Evolutionary conservation across 192 early-diverging fungal genomes (phyloP), one percentile per base, ranked within the genome.

Genomic region (Lobosporangium transversale): DNA sequence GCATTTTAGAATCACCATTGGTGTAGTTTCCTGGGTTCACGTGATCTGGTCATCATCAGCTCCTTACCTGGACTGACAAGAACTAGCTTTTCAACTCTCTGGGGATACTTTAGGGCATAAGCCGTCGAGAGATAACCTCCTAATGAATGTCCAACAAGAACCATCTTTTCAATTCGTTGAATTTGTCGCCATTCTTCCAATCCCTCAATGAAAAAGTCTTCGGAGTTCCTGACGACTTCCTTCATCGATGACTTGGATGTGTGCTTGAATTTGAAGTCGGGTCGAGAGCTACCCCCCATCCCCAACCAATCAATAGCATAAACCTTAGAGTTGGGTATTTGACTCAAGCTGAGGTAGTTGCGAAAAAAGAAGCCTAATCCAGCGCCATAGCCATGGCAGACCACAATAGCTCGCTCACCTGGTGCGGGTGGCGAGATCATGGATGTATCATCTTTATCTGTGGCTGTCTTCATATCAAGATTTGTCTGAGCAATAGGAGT

Each of bases 231-330:
- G 43, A 84, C 84, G 53, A 81, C 70, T 18, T 85, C 70, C 58
- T 89, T 79, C 68, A 78, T 63, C 52, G 75, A 65, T 56, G 47
- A 83, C 37, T 76, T 76, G 35, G 58, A 32, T 7, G 73, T 55
- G 49, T 66, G 82, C 37, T 58, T 58, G 52, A 86, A 79, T 6
- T 64, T 70, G 68, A 91, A 95, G 21, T 81, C 80, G 18, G 93
- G 91, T 7, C 95, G 83, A n/a, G 91, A 90, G 66, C 87, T 90
- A 68, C 92, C 87, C 35, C 92, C 96, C 94, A 94, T 96, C n/a
- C 97, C 95, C 1, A 98, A 83, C 97, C 97, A 98, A 86, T 98
- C 96, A 40, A 92, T 82, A 18, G 89, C 83, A 65, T 90, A 90
- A 23, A 92, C 78, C 31, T 85, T 82, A 32, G 81, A 88, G 9